Conservation (phyloP, 1,284 basidiomycete species). For the Ceratobasidium sp. region DNA sequence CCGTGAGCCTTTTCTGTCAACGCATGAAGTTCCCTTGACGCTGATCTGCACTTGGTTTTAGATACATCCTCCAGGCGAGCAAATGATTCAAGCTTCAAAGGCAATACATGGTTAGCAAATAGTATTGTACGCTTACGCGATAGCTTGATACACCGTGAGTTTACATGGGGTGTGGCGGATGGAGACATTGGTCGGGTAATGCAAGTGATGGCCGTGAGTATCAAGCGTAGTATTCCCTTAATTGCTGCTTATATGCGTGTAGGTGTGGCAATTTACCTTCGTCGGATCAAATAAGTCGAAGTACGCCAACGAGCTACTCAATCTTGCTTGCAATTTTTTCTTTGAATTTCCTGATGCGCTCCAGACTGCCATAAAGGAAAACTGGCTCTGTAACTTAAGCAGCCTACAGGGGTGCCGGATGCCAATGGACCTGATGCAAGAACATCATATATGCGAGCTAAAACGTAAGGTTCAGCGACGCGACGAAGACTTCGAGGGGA, state of each 20-base stretch:
- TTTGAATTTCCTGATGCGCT: neutral
- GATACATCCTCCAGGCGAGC: no score
- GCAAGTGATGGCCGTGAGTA: neutral
- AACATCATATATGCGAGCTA: slow-evolving; percentile 3
- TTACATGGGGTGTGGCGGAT: neutral
- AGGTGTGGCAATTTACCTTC: slow-evolving; percentile 11
- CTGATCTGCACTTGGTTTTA: no score
- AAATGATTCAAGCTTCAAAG: no score
- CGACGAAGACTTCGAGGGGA: neutral
- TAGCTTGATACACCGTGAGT: neutral
- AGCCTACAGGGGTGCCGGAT: neutral
- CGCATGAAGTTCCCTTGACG: no score
- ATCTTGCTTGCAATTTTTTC: neutral
- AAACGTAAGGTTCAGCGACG: neutral
- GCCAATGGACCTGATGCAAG: slow-evolving; percentile 9
- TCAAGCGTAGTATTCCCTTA: neutral
- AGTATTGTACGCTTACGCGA: slow-evolving; percentile 3
- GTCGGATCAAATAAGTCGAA: neutral
- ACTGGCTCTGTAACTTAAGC: slow-evolving; percentile 8
- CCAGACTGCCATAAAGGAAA: neutral
- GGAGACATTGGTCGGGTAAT: slow-evolving; percentile 18
- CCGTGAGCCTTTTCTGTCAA: no score
- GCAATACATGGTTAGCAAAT: neutral
- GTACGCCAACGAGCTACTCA: slow-evolving; percentile 1
- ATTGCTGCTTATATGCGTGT: neutral